Evolutionary conservation across 352 stramenopile species (phyloP), one percentile per base, ranked within the genome.

Genomic region (Thraustotheca clavata): DNA sequence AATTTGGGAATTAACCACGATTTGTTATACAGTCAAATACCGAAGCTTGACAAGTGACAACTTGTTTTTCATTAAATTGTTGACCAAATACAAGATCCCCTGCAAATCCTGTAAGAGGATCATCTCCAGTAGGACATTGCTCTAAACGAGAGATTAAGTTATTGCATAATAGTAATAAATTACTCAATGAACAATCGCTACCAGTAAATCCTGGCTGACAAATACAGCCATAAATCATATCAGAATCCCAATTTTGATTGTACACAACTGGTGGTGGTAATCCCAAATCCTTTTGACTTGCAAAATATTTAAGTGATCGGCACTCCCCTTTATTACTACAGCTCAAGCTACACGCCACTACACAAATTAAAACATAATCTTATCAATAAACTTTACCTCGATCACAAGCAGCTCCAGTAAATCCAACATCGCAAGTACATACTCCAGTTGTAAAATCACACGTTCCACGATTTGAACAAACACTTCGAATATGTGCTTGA

Each of bases 141-240:
- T 73, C 80, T 89, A 39, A 26, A 33, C 12, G n/a, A 1, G 9
- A 65, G 1, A 39, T n/a, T n/a, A 22, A 33, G 43, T 6, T 12
- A 36, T n/a, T n/a, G 22, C 16, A 59, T 29, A n/a, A 18, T 46
- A 11, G 24, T 32, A 29, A 14, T 20, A 29, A 26, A 20, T 20
- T 68, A 87, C 83, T 77, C 43, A 82, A 71, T 41, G 79, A 90
- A 69, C 91, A 97, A 70, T 96, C 87, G 22, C 88, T 90, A 36
- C 88, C 84, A 18, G 74, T 75, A 59, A 80, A 96, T 35, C 80
- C 85, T 27, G 79, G 68, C 66, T 96, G 74, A 72, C 89, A 97
- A 31, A 93, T 71, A 69, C 89, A 97, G 55, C 89, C 89, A 60
- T 91, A 87, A 20, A 96, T 80, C 73, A 88, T 93, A 36, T 94